Evolutionary conservation across 2,329 filamentous ascomycete genomes (phyloP), one percentile per base, ranked within the genome.

Genomic region (Alternaria tenuissima): DNA sequence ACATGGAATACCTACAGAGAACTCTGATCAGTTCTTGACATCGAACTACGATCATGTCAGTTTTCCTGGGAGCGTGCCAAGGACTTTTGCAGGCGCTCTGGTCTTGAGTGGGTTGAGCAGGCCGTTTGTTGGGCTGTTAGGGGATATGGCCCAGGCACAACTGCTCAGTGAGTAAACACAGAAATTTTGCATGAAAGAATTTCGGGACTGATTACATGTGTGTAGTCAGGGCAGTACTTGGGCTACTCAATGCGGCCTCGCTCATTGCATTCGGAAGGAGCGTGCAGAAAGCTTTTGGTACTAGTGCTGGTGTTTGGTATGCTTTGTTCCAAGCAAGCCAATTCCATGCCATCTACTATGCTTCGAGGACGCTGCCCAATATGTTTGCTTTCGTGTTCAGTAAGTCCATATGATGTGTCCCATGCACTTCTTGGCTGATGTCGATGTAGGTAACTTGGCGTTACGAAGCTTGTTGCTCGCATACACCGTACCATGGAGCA

Each of bases 291-390:
- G 87, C 89, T 3, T 94, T 90, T 78, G 94, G 95, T 14, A 80
- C 78, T 28, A 83, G 83, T 5, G 87, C 89, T 4, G 90, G 88
- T 5, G 84, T 88, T 56, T 98, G 94, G 93, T 99, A 91, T 81
- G 80, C 90, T 4, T 63, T 92, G 39, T 84, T 98, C 55, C 90
- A 93, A 73, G 87, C 87, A 1, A 90, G 88, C 77, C 94, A 98
- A 78, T 99, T 99, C 74, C 95, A 99, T 80, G 81, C 96, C 62
- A 85, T 95, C 63, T 99, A 93, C 79, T 99, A 99, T 81, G 90
- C 94, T 14, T 95, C 93, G 16, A 86, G 95, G 62, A 95, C 93
- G 3, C 81, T 99, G 66, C 95, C 95, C 2, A 99, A 99, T 77
- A 97, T 96, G 91, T 96, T 97, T 80, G 94, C 95, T 20, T 95